These are phyloP conservation scores for Zasmidium citrigriseum DNA, from an alignment of 2,329 filamentous ascomycete genomes.

Conservation along the genomic window DNA sequence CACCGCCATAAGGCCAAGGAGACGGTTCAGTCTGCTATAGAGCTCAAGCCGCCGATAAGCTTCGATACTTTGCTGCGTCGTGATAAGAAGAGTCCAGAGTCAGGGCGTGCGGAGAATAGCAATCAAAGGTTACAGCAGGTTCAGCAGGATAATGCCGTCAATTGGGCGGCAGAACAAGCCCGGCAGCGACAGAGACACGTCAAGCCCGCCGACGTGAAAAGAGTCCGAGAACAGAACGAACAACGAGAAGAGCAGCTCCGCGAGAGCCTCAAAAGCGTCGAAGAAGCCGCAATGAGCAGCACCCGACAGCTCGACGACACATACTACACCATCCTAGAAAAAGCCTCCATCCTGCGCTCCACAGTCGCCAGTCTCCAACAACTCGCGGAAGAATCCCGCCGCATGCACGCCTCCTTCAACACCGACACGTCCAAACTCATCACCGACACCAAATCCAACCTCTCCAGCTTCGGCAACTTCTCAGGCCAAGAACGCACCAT, in stretches of 20 bases:
- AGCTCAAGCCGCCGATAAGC: slow-evolving; percentile 46
- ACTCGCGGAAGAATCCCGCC: slow-evolving; percentile 62
- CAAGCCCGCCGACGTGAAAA: slow-evolving; percentile 41
- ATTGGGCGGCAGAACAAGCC: slow-evolving; percentile 21
- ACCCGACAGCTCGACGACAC: slow-evolving; percentile 70
- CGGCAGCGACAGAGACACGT: slow-evolving; percentile 26
- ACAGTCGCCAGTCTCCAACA: slow-evolving; percentile 67
- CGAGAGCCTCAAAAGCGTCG: slow-evolving; percentile 47
- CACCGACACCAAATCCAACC: slow-evolving; percentile 60
- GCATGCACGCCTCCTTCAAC: slow-evolving; percentile 50
- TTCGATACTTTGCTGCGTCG: slow-evolving; percentile 45
- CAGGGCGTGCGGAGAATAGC: slow-evolving; percentile 25
- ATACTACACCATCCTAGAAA: slow-evolving; percentile 73
- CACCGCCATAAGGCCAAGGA: slow-evolving; percentile 39
- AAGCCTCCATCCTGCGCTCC: slow-evolving; percentile 63
- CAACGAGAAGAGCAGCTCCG: slow-evolving; percentile 44
- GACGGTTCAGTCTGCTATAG: slow-evolving; percentile 46
- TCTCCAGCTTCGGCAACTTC: slow-evolving; percentile 64
- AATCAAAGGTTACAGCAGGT: slow-evolving; percentile 6
- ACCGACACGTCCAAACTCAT: slow-evolving; percentile 61
- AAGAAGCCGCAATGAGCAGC: slow-evolving; percentile 58
- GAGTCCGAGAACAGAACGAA: slow-evolving; percentile 40
- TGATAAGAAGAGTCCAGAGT: slow-evolving; percentile 30
- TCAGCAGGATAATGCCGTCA: slow-evolving; percentile 13
- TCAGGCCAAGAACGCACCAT: slow-evolving; percentile 66